These are phyloP conservation scores for Colletotrichum orchidophilum DNA, from an alignment of 2,329 filamentous ascomycete genomes.

Conservation along the genomic window DNA sequence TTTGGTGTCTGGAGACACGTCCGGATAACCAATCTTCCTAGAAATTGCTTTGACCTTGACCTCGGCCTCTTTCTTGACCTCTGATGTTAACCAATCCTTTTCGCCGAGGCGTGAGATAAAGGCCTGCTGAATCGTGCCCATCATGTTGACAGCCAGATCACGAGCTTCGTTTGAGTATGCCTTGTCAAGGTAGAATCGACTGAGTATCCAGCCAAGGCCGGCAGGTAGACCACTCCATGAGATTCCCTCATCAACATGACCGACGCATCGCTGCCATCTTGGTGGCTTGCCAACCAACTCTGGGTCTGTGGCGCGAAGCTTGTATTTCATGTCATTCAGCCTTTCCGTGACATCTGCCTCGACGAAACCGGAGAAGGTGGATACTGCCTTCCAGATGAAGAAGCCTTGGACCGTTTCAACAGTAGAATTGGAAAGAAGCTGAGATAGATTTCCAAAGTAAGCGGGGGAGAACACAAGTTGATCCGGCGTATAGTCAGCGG, in stretches of 20 bases:
- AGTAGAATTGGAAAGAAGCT: conserved; percentile 61
- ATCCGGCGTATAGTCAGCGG: conserved; percentile 46
- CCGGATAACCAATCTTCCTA: conserved; percentile 75
- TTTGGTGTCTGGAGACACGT: conserved; percentile 67
- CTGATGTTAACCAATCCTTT: conserved; percentile 71
- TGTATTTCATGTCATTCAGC: conserved; percentile 58
- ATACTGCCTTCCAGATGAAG: conserved; percentile 70
- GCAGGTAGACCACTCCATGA: conserved; percentile 26
- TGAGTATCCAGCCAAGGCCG: conserved; percentile 73
- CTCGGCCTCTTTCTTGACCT: conserved; percentile 66
- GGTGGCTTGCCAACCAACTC: conserved; percentile 57
- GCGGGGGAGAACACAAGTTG: conserved; percentile 59
- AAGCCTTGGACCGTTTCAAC: conserved; percentile 67
- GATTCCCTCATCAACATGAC: conserved; percentile 55
- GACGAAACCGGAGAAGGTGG: conserved; percentile 60
- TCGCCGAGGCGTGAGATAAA: conserved; percentile 68
- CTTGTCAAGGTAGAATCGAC: conserved; percentile 75
- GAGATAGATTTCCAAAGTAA: conserved; percentile 67
- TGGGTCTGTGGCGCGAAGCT: conserved; percentile 8
- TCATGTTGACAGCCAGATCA: conserved; percentile 71
- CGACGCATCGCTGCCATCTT: conserved; percentile 72
- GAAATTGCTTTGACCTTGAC: conserved; percentile 73
- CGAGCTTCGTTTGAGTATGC: conserved; percentile 74
- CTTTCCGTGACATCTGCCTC: conserved; percentile 68
- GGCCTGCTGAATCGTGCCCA: conserved; percentile 75